Evolutionary conservation across 1,139 yeast genomes (phyloP).

Genomic region (Komagataea norvegica): DNA sequence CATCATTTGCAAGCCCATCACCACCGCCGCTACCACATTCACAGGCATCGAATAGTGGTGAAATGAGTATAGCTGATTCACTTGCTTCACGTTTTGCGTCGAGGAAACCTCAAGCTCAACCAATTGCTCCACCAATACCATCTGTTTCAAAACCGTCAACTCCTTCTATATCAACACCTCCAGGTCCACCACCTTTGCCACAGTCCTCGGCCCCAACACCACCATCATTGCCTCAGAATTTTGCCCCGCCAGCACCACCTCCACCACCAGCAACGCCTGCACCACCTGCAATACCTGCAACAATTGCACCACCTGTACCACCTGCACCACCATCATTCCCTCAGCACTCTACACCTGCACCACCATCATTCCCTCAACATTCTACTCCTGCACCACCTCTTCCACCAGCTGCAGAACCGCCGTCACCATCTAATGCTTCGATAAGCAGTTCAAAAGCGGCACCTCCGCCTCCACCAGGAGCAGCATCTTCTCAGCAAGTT

Average conservation of each 20-base stretch:
- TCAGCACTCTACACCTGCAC: conserved; percentile 18
- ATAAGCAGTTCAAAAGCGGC: conserved; percentile 19
- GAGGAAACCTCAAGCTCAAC: conserved; percentile 2
- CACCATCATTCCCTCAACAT: conserved; percentile 23
- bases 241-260: conserved; percentile 14
- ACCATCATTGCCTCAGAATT: conserved; percentile 23
- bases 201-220: conserved; percentile 28
- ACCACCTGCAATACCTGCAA: conserved; percentile 19
- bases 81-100: not conserved
- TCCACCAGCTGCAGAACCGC: conserved; percentile 10
- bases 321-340: conserved; percentile 23
- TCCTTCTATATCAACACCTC: no score
- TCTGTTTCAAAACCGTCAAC: conserved; percentile 13
- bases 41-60: no score
- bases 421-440: conserved; percentile 24
- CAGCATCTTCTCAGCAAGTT: not conserved
- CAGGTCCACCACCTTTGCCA: no score
- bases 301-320: conserved; percentile 32
- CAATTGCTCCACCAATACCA: conserved; percentile 15
- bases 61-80: conserved; percentile 1
- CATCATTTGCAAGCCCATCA: conserved; percentile 3
- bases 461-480: conserved; percentile 11
- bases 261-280: conserved; percentile 9
- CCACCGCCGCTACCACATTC: conserved; percentile 20
- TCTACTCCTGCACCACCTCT: conserved; percentile 22